Evolutionary conservation across 2,329 filamentous ascomycete species (phyloP).

Genomic region (Teratosphaeria nubilosa): DNA sequence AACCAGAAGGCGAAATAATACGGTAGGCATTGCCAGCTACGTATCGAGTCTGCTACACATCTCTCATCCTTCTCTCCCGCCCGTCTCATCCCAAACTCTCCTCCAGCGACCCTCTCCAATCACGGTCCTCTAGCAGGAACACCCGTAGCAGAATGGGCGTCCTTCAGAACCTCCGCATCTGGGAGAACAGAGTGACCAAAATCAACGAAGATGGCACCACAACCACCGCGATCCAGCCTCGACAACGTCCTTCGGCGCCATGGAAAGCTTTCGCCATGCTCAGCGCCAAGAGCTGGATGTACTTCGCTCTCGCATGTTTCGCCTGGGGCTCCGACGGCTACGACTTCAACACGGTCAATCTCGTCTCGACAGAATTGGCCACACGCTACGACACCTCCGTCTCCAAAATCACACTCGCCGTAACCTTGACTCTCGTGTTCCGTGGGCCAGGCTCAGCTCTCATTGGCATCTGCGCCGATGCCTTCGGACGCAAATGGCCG

Average conservation of each 20-base stretch:
- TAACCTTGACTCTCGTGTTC: background rate
- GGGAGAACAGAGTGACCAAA: background rate
- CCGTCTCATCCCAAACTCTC: background rate
- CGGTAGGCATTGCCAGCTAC: background rate
- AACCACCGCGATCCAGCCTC: background rate
- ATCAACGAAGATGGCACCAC: background rate
- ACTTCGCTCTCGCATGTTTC: background rate
- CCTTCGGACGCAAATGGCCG: conserved; percentile 44
- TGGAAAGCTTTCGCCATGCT: background rate
- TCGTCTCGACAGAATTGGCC: background rate
- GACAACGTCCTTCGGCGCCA: background rate
- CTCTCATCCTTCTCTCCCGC: background rate
- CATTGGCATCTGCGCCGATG: background rate
- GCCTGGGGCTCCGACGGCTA: background rate
- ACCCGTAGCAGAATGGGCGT: background rate
- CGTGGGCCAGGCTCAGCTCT: background rate
- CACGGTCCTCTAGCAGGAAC: background rate
- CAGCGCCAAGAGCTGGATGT: background rate
- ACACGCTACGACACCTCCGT: background rate
- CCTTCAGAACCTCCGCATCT: background rate
- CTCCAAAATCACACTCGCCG: background rate
- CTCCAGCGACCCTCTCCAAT: background rate
- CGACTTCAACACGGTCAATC: background rate
- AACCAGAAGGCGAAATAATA: background rate
- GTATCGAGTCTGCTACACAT: background rate